Conservation (phyloP, 2,329 filamentous ascomycete species). For the Paecilomyces niveus region DNA sequence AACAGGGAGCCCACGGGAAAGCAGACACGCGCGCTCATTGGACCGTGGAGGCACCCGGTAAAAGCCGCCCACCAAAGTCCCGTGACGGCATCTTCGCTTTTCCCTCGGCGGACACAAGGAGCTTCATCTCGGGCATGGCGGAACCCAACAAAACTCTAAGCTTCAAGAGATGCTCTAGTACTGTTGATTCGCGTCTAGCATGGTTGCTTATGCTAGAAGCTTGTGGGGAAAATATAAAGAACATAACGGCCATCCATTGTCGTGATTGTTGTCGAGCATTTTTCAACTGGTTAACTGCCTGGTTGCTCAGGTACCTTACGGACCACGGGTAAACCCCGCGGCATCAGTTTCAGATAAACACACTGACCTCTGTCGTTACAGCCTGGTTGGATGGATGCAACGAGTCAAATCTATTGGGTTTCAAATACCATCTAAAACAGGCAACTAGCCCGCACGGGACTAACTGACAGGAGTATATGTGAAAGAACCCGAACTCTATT, state of each 20-base stretch:
- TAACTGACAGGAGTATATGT: neutral
- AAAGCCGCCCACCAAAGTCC: conserved; percentile 25
- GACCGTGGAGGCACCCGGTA: conserved; percentile 23
- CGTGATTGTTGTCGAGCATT: too few relatives aligned
- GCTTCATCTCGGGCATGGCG: neutral
- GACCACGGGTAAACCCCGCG: neutral
- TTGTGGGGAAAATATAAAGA: too few relatives aligned
- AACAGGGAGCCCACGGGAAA: conserved; percentile 29
- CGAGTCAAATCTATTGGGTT: neutral
- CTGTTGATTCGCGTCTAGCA: too few relatives aligned
- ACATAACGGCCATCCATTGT: too few relatives aligned
- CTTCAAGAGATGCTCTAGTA: neutral
- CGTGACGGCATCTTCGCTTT: conserved; percentile 11
- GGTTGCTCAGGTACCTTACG: neutral
- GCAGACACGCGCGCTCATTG: conserved; percentile 22
- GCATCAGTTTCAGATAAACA: neutral
- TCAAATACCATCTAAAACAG: neutral
- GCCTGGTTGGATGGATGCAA: neutral
- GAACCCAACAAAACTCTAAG: neutral
- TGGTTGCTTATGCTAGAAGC: too few relatives aligned
- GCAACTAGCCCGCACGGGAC: neutral
- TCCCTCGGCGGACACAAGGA: neutral
- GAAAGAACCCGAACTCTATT: neutral
- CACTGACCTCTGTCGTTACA: neutral
- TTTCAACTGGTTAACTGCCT: too few relatives aligned